Conservation (phyloP, 352 stramenopile genomes). For the Phytophthora pluvialis region DNA sequence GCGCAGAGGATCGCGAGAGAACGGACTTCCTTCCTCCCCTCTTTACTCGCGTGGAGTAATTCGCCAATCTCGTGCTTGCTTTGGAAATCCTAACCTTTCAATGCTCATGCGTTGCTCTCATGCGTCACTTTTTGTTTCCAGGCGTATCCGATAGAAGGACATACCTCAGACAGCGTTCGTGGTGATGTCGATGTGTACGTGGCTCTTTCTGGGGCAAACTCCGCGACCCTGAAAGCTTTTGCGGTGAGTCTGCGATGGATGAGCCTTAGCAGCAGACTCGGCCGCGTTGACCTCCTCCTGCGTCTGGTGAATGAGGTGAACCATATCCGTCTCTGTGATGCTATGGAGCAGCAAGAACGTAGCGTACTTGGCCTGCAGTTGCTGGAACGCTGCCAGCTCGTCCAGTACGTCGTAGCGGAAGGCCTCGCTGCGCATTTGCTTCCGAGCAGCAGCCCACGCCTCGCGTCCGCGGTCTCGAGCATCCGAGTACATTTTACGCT, state of each 20-base stretch:
- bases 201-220: background rate
- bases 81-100: background rate
- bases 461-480: slow-evolving; percentile 45
- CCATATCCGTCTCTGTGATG: slow-evolving; percentile 68
- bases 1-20: slow-evolving; percentile 33
- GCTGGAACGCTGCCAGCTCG: slow-evolving; percentile 66
- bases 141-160: no score
- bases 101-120: no score
- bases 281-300: slow-evolving; percentile 32
- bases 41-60: slow-evolving; percentile 40
- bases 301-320: slow-evolving; percentile 56
- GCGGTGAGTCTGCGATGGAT: background rate
- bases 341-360: slow-evolving; percentile 73
- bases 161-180: no score
- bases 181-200: no score
- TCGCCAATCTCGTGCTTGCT: slow-evolving; percentile 6
- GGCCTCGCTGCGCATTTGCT: slow-evolving; percentile 61
- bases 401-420: slow-evolving; percentile 79
- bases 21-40: slow-evolving; percentile 26
- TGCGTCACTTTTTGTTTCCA: no score
- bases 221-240: slow-evolving; percentile 1
- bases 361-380: slow-evolving; percentile 63
- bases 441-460: slow-evolving; percentile 52
- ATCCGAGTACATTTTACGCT: slow-evolving; percentile 59
- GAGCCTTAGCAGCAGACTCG: background rate